Conservation (phyloP, 768 basidiomycete genomes). For the Mycena albidolilacea region DNA sequence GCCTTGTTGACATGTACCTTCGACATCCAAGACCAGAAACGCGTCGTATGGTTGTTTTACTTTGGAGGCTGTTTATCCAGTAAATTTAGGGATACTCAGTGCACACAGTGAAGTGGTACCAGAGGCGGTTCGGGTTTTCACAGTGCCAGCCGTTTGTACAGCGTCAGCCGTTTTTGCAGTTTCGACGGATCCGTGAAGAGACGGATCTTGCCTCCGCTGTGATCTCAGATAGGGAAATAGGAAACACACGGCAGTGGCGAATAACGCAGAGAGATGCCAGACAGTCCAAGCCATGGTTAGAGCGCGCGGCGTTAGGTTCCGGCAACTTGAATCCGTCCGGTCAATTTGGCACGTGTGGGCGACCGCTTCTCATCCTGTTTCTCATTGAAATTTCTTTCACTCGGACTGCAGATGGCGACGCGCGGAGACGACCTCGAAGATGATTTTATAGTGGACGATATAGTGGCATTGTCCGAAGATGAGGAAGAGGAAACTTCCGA, state of each 20-base stretch:
- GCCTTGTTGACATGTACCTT: conserved; percentile 84
- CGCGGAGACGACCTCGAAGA: conserved; percentile 88
- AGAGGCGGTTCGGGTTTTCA: not conserved
- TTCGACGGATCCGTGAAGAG: not conserved
- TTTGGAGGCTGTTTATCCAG: conserved; percentile 8
- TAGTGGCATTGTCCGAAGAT: conserved; percentile 74
- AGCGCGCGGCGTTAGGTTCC: not conserved
- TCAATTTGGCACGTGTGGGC: not conserved
- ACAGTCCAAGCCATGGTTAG: not conserved
- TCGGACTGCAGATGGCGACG: conserved; percentile 44
- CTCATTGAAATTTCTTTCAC: conserved; percentile 22
- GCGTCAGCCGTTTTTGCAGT: not conserved
- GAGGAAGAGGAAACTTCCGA: conserved; percentile 59
- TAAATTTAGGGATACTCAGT: conserved; percentile 3
- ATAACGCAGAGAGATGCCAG: conserved; percentile 9
- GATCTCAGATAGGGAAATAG: not conserved
- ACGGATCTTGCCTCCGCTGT: not conserved
- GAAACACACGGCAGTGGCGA: not conserved
- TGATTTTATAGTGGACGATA: conserved; percentile 81
- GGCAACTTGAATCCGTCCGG: not conserved
- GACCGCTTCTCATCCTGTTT: not conserved
- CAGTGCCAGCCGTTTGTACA: not conserved
- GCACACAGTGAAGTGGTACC: not conserved
- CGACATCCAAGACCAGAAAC: conserved; percentile 92
- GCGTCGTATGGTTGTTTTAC: conserved; percentile 72